Conservation (phyloP, 2,329 filamentous ascomycete genomes). For the Trichothecium sympodiale region DNA sequence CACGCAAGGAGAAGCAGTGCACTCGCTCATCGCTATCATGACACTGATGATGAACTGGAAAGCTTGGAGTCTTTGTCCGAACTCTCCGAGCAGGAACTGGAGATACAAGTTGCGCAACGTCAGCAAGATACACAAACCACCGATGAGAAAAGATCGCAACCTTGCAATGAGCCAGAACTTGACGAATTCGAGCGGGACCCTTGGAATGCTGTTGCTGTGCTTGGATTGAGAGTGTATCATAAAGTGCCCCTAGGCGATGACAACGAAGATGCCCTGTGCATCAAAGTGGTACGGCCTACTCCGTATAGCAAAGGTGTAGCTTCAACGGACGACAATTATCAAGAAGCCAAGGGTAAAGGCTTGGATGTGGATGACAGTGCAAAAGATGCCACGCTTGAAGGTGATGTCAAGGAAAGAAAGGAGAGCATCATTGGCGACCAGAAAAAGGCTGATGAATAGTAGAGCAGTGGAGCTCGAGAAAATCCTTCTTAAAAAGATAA, state of each 20-base stretch:
- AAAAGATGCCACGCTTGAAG: conserved; percentile 30
- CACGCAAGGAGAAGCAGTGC: not conserved
- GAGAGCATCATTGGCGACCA: conserved; percentile 22
- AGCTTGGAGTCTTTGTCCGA: conserved; percentile 24
- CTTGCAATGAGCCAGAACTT: conserved; percentile 26
- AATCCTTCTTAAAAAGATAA: no score
- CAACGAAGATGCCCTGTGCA: conserved; percentile 22
- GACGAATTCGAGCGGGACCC: conserved; percentile 45
- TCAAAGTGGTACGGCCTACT: conserved; percentile 28
- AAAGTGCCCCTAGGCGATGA: conserved; percentile 24
- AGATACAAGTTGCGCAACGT: conserved; percentile 15
- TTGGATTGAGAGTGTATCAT: conserved; percentile 51
- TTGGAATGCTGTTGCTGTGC: conserved; percentile 54
- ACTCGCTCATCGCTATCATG: not conserved
- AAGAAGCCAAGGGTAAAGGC: conserved; percentile 16
- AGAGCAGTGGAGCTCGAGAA: no score
- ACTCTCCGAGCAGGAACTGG: conserved; percentile 27
- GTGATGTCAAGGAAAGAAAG: conserved; percentile 19
- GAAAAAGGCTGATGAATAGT: no score
- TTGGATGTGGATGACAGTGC: conserved; percentile 34
- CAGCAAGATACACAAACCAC: not conserved
- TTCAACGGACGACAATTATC: conserved; percentile 12
- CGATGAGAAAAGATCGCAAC: not conserved
- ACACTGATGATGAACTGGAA: conserved; percentile 14
- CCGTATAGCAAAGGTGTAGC: conserved; percentile 11